Conservation (phyloP, 768 basidiomycete genomes). For the Chalciporus sphaerocephalus region DNA sequence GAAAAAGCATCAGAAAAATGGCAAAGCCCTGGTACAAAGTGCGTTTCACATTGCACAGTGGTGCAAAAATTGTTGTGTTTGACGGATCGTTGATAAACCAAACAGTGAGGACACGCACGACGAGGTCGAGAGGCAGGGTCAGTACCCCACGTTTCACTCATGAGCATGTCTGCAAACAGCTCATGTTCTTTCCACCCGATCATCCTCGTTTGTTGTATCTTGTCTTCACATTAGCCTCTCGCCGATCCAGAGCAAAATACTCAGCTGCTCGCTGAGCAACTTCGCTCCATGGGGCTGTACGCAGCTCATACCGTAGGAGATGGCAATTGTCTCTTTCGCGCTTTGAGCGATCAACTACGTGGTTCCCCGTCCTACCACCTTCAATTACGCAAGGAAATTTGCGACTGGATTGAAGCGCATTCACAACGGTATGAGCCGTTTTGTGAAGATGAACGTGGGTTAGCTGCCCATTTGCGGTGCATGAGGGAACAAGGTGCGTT, state of each 20-base stretch:
- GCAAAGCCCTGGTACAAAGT: slow-evolving; percentile 37
- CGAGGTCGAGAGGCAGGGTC: slow-evolving; percentile 57
- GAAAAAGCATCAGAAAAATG: slow-evolving; percentile 38
- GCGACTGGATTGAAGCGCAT: slow-evolving; percentile 73
- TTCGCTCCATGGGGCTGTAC: slow-evolving; percentile 76
- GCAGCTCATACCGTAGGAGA: slow-evolving; percentile 85
- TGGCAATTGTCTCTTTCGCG: slow-evolving; percentile 92
- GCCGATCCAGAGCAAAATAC: slow-evolving; percentile 63
- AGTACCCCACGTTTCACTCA: slow-evolving; percentile 31
- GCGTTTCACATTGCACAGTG: slow-evolving; percentile 31
- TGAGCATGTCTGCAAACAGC: slow-evolving; percentile 12
- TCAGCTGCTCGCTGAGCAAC: slow-evolving; percentile 64
- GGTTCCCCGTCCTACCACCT: slow-evolving; percentile 69
- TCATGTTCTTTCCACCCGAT: slow-evolving; percentile 16
- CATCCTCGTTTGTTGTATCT: slow-evolving; percentile 2
- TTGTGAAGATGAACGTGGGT: slow-evolving; percentile 78
- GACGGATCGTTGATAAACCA: slow-evolving; percentile 23
- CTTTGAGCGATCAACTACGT: slow-evolving; percentile 82
- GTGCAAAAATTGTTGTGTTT: slow-evolving; percentile 27
- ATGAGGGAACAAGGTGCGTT: slow-evolving; percentile 74
- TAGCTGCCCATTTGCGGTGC: slow-evolving; percentile 64
- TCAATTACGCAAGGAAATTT: slow-evolving; percentile 68
- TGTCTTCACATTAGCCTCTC: slow-evolving; percentile 32
- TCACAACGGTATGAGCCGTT: slow-evolving; percentile 77
- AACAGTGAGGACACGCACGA: slow-evolving; percentile 54